Evolutionary conservation across 345 rosid species (phyloP).

Genomic region (Physaria fendleri): DNA sequence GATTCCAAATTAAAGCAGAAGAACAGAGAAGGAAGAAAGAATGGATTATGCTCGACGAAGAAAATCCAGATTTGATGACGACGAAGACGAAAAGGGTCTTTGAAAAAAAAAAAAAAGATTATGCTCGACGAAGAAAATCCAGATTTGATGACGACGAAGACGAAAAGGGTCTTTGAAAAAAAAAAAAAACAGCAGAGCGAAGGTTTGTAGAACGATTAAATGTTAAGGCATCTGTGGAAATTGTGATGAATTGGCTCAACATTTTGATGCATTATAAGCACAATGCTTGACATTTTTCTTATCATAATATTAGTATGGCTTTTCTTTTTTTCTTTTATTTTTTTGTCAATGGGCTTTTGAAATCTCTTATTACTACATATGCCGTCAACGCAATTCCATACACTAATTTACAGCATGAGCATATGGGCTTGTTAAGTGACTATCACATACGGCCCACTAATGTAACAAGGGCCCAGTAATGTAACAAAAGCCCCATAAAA

Average conservation of each 20-base stretch:
- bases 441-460: background rate
- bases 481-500: background rate
- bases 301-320: too few relatives aligned
- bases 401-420: too few relatives aligned
- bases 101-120: too few relatives aligned
- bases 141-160: slow-evolving; percentile 23
- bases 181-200: slow-evolving; percentile 19
- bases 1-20: background rate
- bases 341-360: too few relatives aligned
- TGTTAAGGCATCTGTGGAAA: background rate
- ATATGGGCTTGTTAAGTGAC: background rate
- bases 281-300: slow-evolving; percentile 17
- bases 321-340: background rate
- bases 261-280: background rate
- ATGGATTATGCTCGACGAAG: slow-evolving; percentile 2
- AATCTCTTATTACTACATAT: too few relatives aligned
- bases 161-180: slow-evolving; percentile 1
- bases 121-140: background rate
- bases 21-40: background rate
- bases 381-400: too few relatives aligned
- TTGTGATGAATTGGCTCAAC: background rate
- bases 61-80: background rate
- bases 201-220: background rate
- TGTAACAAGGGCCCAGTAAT: background rate
- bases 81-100: background rate